Percentiles rank a stretch among this genome's conserved stretches.
Conservation (phyloP, 306 rosid species). For the Sphenostylis stenocarpa region DNA sequence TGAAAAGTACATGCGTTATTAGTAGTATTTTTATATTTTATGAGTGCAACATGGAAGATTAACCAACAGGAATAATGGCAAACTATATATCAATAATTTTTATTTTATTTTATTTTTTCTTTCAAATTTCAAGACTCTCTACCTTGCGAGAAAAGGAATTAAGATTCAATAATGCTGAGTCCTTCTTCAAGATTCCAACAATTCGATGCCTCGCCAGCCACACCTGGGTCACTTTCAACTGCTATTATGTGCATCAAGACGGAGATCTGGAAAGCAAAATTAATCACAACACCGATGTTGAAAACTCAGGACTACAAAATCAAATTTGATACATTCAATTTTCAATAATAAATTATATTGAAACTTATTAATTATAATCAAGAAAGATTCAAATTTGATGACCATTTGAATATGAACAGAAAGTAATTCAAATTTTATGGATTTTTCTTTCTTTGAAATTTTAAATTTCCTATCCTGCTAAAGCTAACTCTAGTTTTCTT, state of each 20-base stretch:
- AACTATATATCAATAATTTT: not conserved
- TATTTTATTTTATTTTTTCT: not conserved
- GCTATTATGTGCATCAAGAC: not conserved
- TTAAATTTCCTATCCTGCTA: too few species aligned
- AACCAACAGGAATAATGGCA: too few species aligned
- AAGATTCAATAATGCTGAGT: constrained; percentile 12
- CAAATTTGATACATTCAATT: not conserved
- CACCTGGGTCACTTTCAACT: constrained; percentile 31
- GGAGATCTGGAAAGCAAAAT: constrained; percentile 22
- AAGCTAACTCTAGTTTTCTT: too few species aligned
- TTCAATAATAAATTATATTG: not conserved
- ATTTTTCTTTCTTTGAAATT: too few species aligned
- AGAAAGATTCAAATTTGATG: too few species aligned
- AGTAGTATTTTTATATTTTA: not conserved
- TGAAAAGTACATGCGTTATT: constrained; percentile 1
- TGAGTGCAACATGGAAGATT: not conserved
- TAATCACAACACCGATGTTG: not conserved
- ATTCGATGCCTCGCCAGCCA: constrained; percentile 5
- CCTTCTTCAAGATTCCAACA: constrained; percentile 9
- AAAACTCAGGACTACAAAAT: not conserved
- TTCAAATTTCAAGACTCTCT: constrained; percentile 21
- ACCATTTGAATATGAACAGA: too few species aligned
- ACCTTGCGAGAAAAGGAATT: constrained; percentile 44
- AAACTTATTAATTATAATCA: not conserved
- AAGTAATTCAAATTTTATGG: too few species aligned